Percentiles rank a stretch among this genome's conserved stretches.
phyloP scores from a whole-genome alignment of 2,329 filamentous ascomycete species.

The Pestalotiopsis sp. region DNA sequence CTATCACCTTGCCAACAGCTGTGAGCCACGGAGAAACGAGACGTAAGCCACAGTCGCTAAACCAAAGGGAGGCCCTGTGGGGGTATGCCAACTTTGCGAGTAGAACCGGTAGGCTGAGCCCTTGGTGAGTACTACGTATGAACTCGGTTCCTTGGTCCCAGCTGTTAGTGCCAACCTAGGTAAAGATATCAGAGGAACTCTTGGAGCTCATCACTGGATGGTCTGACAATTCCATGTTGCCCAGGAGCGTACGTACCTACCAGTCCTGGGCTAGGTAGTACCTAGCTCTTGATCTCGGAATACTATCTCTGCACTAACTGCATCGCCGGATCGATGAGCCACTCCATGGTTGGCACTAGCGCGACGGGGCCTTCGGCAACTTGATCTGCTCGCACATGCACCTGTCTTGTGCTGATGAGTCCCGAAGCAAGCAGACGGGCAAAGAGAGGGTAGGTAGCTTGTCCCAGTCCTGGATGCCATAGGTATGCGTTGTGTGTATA shows the following conservation, averaged over 20 bases:
- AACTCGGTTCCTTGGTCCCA: not conserved
- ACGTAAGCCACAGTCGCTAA: too few relatives aligned
- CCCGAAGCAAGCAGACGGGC: not conserved
- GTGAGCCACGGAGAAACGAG: too few relatives aligned
- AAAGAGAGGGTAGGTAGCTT: not conserved
- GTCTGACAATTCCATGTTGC: too few relatives aligned
- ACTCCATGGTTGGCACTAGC: not conserved
- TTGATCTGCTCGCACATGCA: not conserved
- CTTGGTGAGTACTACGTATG: not conserved
- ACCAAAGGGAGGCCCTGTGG: too few relatives aligned
- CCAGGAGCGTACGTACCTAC: too few relatives aligned
- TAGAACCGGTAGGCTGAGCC: too few relatives aligned
- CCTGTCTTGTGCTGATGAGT: not conserved
- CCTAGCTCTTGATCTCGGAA: not conserved
- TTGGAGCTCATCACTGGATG: too few relatives aligned
- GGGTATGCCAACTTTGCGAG: too few relatives aligned
- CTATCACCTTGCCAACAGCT: too few relatives aligned
- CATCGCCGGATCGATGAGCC: not conserved
- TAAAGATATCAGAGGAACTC: too few relatives aligned
- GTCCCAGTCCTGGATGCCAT: not conserved
- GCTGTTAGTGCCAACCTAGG: not conserved
- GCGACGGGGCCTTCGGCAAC: not conserved
- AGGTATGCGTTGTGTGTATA: not conserved
- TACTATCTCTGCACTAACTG: not conserved
- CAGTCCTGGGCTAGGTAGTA: not conserved